phyloP scores from a whole-genome alignment of 2,329 filamentous ascomycete genomes.

The Xylaria sp. region DNA sequence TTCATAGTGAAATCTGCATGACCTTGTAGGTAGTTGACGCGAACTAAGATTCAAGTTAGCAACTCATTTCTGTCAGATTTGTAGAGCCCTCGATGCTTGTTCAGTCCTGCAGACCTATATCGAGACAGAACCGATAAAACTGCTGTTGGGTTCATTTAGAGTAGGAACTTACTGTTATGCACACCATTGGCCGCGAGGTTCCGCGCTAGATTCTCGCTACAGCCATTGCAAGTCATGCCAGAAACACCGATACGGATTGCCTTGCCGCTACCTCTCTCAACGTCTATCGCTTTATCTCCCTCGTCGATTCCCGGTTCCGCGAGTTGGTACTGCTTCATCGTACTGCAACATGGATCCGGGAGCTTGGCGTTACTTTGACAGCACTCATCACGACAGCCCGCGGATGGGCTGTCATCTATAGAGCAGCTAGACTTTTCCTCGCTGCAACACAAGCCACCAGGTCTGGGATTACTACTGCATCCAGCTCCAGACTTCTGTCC shows the following conservation, averaged over 20 bases:
- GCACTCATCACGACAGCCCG: constrained; percentile 12
- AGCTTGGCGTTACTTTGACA: neutral
- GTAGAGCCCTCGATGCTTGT: neutral
- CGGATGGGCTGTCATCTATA: neutral
- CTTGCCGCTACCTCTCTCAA: constrained; percentile 14
- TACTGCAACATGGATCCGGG: neutral
- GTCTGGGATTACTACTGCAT: neutral
- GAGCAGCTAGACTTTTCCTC: neutral
- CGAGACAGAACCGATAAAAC: neutral
- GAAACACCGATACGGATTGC: constrained; percentile 27
- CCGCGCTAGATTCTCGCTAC: constrained; percentile 29
- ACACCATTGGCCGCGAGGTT: constrained; percentile 28
- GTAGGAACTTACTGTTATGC: constrained; percentile 31
- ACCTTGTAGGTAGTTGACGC: constrained; percentile 33
- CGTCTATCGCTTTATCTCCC: neutral
- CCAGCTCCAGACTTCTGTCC: neutral
- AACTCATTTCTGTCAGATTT: neutral
- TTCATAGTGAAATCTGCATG: constrained; percentile 30
- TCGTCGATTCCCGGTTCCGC: neutral
- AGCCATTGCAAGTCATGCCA: constrained; percentile 35
- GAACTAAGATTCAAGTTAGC: constrained; percentile 25
- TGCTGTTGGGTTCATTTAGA: too few species aligned
- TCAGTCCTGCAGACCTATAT: neutral
- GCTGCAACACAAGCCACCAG: neutral
- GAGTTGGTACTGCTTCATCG: constrained; percentile 7